Percentiles rank a stretch among this genome's conserved stretches.
Evolutionary conservation across 2,329 filamentous ascomycete genomes (phyloP).

Genomic region (Plenodomus tracheiphilus): DNA sequence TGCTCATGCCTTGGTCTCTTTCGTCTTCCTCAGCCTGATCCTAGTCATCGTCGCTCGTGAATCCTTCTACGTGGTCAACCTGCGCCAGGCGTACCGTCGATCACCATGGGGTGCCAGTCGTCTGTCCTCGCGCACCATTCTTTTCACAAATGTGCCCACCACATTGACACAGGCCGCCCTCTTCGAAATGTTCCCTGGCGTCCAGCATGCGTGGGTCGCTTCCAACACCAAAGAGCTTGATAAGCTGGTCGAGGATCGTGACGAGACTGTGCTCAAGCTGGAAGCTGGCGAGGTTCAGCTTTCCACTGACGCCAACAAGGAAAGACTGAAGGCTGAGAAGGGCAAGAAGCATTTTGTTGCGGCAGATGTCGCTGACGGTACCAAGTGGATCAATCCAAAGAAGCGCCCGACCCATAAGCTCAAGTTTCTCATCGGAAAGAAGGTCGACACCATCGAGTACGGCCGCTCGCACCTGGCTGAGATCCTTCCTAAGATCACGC

Average conservation of each 20-base stretch:
- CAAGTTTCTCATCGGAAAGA: constrained; percentile 48
- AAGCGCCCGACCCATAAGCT: constrained; percentile 47
- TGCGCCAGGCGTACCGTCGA: constrained; percentile 53
- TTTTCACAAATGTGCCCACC: constrained; percentile 53
- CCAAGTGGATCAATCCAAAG: constrained; percentile 47
- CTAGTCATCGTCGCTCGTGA: constrained; percentile 52
- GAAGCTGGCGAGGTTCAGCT: constrained; percentile 52
- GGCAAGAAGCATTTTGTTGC: constrained; percentile 50
- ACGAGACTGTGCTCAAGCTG: constrained; percentile 48
- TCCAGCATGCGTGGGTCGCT: constrained; percentile 52
- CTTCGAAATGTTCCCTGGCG: constrained; percentile 45
- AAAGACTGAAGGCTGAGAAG: constrained; percentile 66
- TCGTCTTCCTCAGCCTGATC: constrained; percentile 49
- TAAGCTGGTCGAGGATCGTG: constrained; percentile 49
- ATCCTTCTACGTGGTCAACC: constrained; percentile 52
- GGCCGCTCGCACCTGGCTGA: constrained; percentile 74
- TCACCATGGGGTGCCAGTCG: constrained; percentile 49
- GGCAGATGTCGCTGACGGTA: constrained; percentile 47
- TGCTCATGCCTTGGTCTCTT: constrained; percentile 49
- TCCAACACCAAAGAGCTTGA: constrained; percentile 51
- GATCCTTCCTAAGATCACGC: constrained; percentile 70
- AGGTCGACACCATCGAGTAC: constrained; percentile 79
- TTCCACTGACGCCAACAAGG: constrained; percentile 61
- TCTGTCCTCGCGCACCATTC: constrained; percentile 52
- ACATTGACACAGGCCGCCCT: constrained; percentile 45